A percentile compares a stretch with the other conserved stretches of the same genome.
Evolutionary conservation across 148 eudicot genomes (phyloP).

Genomic region (Cornus suecica): DNA sequence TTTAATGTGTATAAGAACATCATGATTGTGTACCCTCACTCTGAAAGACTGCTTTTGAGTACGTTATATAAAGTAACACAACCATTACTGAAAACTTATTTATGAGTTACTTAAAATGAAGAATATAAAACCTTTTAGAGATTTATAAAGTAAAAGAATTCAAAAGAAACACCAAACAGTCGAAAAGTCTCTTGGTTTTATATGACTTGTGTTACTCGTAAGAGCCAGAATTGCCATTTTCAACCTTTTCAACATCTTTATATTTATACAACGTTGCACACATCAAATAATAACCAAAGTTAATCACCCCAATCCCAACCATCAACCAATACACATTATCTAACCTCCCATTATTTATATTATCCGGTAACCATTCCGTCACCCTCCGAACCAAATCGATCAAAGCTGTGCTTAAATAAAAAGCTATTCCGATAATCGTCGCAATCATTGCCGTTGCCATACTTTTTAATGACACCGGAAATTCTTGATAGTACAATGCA

Average conservation of each 20-base stretch:
- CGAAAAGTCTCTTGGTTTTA: too few relatives aligned
- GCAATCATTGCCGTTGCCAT: conserved; percentile 21
- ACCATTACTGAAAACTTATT: too few relatives aligned
- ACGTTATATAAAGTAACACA: too few relatives aligned
- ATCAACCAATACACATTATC: conserved; percentile 46
- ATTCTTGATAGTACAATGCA: conserved; percentile 40
- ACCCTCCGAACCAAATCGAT: conserved; percentile 18
- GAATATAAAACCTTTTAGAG: too few relatives aligned
- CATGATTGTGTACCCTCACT: too few relatives aligned
- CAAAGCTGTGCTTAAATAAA: conserved; percentile 25
- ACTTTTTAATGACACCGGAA: conserved; percentile 30
- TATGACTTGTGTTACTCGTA: neutral
- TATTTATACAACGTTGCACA: conserved; percentile 30
- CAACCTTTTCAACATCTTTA: conserved; percentile 15
- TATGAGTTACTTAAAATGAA: too few relatives aligned
- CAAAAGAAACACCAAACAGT: too few relatives aligned
- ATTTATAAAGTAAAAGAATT: too few relatives aligned
- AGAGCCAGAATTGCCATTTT: neutral
- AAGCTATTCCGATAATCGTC: conserved; percentile 17
- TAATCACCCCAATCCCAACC: conserved; percentile 19
- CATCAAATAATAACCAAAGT: conserved; percentile 34
- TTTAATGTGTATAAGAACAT: too few relatives aligned
- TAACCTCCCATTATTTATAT: conserved; percentile 35
- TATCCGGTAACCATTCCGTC: conserved; percentile 42
- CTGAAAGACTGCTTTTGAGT: too few relatives aligned